Base-by-base conservation (phyloP, 805 yeast species). In the Ogataea populi-albae region DNA sequence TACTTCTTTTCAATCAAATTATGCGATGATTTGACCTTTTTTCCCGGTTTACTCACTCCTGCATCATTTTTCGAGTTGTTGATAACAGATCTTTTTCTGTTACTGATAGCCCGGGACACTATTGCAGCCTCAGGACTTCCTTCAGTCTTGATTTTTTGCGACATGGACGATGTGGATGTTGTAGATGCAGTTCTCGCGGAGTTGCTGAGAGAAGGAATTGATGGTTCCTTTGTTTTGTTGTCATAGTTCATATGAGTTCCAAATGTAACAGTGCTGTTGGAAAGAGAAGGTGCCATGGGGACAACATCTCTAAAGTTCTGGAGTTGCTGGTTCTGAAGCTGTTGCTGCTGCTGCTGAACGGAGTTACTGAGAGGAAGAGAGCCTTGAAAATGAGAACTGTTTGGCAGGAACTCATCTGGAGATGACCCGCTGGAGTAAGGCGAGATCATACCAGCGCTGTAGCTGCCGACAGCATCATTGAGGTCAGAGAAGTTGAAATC, bases 1-100 rank as follows among this genome's bases (percentile, higher is more conserved):
- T 85, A 85, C 57, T 83, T 80, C 61, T 84, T 84, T 54, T 86
- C 95, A 48, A 85, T 82, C 70, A 84, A 73, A 54, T 85, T 86
- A 59, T 85, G 95, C 10, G 86, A 76, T 3, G 83, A 72, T 61
- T 81, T 77, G 34, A 74, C 69, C 44, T 68, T 69, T 41, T 68
- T 70, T 23, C 54, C 56, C 10, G 49, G 52, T 23, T 45, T 47
- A 3, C 25, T 19, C 21, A 32, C 36, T 18, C 30, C 42, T 23
- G 28, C 40, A 22, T 22, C 50, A 15, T 30, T 32, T 18, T 31
- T 37, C 6, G 30, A 26, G 21, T 34, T 35, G 11, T 35, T 27
- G 3, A 30, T 24, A 10, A 39, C 39, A 7, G 45, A 35, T 18
- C 39, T 34, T 19, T 33, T 35, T 24, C 40, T 23, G 18, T 30